phyloP scores from a whole-genome alignment of 108 stramenopile genomes.

The Cyclostephanos tholiformis region DNA sequence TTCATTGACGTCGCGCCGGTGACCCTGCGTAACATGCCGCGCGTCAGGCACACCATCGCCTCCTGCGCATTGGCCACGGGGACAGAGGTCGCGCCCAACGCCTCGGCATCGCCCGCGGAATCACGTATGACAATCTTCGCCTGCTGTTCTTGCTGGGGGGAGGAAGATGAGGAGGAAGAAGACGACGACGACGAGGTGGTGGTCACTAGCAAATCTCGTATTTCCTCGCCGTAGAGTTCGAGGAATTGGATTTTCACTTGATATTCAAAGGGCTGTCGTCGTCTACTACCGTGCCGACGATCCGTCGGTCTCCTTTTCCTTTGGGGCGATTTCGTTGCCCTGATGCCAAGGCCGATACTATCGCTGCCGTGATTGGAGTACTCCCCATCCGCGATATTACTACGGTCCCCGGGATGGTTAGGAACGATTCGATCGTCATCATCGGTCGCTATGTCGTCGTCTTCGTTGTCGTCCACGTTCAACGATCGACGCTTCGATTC shows the following conservation, averaged over 20 bases:
- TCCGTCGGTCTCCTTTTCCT: background rate
- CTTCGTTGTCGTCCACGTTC: no score
- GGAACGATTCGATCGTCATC: slow-evolving; percentile 1
- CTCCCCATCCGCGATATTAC: slow-evolving; percentile 6
- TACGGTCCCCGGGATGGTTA: slow-evolving; percentile 9
- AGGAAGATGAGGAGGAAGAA: no score
- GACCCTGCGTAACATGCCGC: slow-evolving; percentile 85
- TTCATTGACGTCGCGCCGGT: slow-evolving; percentile 94
- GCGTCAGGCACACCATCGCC: slow-evolving; percentile 78
- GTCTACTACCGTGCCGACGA: background rate
- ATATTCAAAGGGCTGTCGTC: slow-evolving; percentile 48
- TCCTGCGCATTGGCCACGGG: slow-evolving; percentile 79
- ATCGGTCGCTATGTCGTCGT: slow-evolving; percentile 1
- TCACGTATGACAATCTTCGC: slow-evolving; percentile 76
- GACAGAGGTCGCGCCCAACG: slow-evolving; percentile 82
- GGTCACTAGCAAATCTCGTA: slow-evolving; percentile 95
- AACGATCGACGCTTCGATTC: slow-evolving; percentile 18
- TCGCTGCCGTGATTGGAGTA: slow-evolving; percentile 10
- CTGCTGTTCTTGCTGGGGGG: no score
- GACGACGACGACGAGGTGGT: slow-evolving; percentile 15
- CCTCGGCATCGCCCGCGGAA: slow-evolving; percentile 77
- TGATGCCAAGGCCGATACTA: slow-evolving; percentile 16
- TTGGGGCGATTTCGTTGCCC: slow-evolving; percentile 17
- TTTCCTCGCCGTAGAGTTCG: slow-evolving; percentile 88
- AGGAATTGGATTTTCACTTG: slow-evolving; percentile 81